Evolutionary conservation across 345 rosid genomes (phyloP).

Genomic region (Euphorbia peplus): DNA sequence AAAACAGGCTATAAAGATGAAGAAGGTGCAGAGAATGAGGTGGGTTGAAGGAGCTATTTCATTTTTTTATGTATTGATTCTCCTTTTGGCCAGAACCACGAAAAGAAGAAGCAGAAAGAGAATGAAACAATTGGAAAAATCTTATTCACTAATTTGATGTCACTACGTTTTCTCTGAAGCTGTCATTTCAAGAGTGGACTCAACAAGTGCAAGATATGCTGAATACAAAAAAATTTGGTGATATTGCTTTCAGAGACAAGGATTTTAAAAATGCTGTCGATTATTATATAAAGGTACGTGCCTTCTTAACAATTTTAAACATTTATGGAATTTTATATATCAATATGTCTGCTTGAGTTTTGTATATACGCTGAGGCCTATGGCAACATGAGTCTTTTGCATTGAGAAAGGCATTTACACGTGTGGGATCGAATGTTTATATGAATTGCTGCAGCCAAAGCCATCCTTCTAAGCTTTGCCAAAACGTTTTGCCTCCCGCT

Average conservation of each 20-base stretch:
- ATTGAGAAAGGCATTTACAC: not conserved
- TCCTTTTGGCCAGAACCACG: not conserved
- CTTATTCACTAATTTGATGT: slow-evolving; percentile 17
- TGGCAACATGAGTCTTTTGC: not conserved
- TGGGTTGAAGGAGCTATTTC: slow-evolving; percentile 23
- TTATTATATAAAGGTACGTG: slow-evolving; percentile 77
- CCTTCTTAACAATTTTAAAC: not conserved
- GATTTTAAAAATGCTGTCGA: slow-evolving; percentile 90
- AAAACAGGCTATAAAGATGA: slow-evolving; percentile 85
- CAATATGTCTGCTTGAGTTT: not conserved
- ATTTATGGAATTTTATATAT: not conserved
- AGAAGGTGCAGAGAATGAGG: slow-evolving; percentile 85
- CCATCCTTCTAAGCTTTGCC: too few species aligned
- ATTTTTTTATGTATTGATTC: slow-evolving; percentile 3
- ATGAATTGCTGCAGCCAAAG: too few species aligned
- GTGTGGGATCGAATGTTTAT: too few species aligned
- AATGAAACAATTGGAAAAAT: not conserved
- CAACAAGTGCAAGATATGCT: slow-evolving; percentile 97
- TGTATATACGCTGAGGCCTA: not conserved
- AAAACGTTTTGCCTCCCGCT: too few species aligned
- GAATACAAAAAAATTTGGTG: slow-evolving; percentile 90
- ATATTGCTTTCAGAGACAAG: slow-evolving; percentile 86
- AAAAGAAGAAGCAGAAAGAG: not conserved
- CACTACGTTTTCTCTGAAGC: slow-evolving; percentile 36
- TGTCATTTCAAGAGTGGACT: slow-evolving; percentile 98